These are phyloP conservation scores for Candida awuae DNA, from an alignment of 805 yeast genomes.

Conservation along the genomic window DNA sequence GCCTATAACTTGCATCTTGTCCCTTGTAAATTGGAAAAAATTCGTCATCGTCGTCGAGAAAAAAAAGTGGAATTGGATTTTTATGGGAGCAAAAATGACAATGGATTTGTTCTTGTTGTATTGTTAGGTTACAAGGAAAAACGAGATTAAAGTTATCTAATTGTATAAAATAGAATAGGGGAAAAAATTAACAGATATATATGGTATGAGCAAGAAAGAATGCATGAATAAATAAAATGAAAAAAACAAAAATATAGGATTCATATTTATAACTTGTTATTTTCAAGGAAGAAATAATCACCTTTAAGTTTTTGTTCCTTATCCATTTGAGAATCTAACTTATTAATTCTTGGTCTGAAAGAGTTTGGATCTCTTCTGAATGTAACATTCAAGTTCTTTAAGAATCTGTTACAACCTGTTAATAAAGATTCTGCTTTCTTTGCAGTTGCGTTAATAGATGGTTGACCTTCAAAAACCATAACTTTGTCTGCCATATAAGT, in stretches of 20 bases:
- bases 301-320: slow-evolving; percentile 91
- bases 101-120: neutral
- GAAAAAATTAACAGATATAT: neutral
- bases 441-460: slow-evolving; percentile 80
- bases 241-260: slow-evolving; percentile 1
- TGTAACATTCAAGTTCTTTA: slow-evolving; percentile 94
- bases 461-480: slow-evolving; percentile 94
- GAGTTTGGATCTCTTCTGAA: slow-evolving; percentile 99
- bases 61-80: neutral
- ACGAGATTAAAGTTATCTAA: neutral
- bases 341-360: slow-evolving; percentile 97
- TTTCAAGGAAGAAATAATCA: slow-evolving; percentile 93
- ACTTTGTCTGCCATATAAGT: slow-evolving; percentile 98
- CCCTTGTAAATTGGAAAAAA: too few species aligned
- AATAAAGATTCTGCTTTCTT: slow-evolving; percentile 85
- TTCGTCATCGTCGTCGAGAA: too few species aligned
- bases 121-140: neutral
- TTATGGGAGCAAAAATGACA: neutral
- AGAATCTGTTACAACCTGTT: slow-evolving; percentile 95
- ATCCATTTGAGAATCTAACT: slow-evolving; percentile 97
- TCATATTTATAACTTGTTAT: slow-evolving; percentile 30
- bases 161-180: slow-evolving; percentile 2
- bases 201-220: neutral
- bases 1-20: too few species aligned
- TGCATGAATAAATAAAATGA: slow-evolving; percentile 3